Percentiles rank a stretch among this genome's conserved stretches.
These are phyloP conservation scores for Fraxinus latifolia DNA, from an alignment of 305 asterid species.

Conservation along the genomic window DNA sequence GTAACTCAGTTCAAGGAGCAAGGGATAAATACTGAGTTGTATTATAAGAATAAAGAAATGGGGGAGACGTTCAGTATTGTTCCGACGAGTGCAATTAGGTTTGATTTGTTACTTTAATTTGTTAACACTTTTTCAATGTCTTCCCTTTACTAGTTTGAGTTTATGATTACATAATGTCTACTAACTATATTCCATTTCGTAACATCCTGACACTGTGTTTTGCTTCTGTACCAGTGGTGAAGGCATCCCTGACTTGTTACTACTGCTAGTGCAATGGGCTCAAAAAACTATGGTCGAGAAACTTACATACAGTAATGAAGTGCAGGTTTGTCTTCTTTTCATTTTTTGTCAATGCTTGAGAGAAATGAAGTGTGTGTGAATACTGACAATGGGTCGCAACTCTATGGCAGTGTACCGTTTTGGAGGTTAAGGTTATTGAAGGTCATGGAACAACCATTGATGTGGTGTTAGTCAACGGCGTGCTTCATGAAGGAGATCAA, in stretches of 20 bases:
- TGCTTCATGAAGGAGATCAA: conserved; percentile 97
- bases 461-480: conserved; percentile 87
- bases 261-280: conserved; percentile 83
- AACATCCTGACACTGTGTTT: conserved; percentile 14
- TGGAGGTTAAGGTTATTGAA: conserved; percentile 97
- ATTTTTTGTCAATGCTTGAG: conserved; percentile 23
- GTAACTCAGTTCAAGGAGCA: conserved; percentile 82
- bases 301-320: conserved; percentile 74
- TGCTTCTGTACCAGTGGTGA: conserved; percentile 67
- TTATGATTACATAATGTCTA: conserved; percentile 1
- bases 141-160: conserved; percentile 14
- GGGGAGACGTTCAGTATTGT: conserved; percentile 83
- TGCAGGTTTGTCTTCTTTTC: conserved; percentile 56
- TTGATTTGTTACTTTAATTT: neutral
- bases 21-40: conserved; percentile 89
- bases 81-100: conserved; percentile 99
- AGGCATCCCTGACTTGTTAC: conserved; percentile 83
- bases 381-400: conserved; percentile 7
- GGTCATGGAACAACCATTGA: conserved; percentile 98
- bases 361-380: conserved; percentile 13
- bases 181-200: neutral
- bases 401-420: conserved; percentile 80
- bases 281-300: conserved; percentile 83
- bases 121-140: conserved; percentile 18
- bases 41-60: conserved; percentile 84